A percentile compares a stretch with the other conserved stretches of the same genome.
Conservation (phyloP, 495 filamentous ascomycete genomes). For the Staphylotrichum longicolle region DNA sequence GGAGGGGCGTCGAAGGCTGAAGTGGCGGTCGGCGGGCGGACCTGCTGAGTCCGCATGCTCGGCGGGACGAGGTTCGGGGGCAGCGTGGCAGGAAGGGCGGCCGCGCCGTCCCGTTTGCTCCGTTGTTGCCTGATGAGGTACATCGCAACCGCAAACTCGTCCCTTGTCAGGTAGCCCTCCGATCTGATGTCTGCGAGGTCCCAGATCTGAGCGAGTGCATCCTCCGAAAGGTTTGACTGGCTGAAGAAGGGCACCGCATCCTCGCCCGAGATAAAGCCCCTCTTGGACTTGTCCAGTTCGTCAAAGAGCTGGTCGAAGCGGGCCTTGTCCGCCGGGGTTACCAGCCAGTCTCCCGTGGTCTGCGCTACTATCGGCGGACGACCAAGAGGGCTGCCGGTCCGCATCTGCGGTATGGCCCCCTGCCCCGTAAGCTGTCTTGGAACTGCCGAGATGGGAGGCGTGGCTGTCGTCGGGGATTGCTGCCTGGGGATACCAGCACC, state of each 20-base stretch:
- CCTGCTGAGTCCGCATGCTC: slow-evolving; percentile 64
- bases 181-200: slow-evolving; percentile 93
- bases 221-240: slow-evolving; percentile 85
- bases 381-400: slow-evolving; percentile 69
- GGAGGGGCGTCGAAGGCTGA: slow-evolving; percentile 43
- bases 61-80: slow-evolving; percentile 84
- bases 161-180: slow-evolving; percentile 75
- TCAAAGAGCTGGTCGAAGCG: slow-evolving; percentile 82
- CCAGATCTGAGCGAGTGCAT: slow-evolving; percentile 93
- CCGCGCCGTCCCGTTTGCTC: slow-evolving; percentile 59
- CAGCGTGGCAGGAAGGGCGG: slow-evolving; percentile 65
- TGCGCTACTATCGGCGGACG: slow-evolving; percentile 59
- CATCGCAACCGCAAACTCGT: slow-evolving; percentile 98
- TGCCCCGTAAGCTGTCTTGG: slow-evolving; percentile 49
- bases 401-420: slow-evolving; percentile 38
- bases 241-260: slow-evolving; percentile 95
- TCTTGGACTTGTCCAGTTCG: slow-evolving; percentile 72
- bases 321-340: slow-evolving; percentile 77
- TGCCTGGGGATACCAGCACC: slow-evolving; percentile 43
- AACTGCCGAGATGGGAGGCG: slow-evolving; percentile 41
- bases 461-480: slow-evolving; percentile 38
- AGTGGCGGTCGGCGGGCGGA: slow-evolving; percentile 49
- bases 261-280: slow-evolving; percentile 82
- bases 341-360: slow-evolving; percentile 75
- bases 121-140: slow-evolving; percentile 89